A percentile compares a stretch with the other conserved stretches of the same genome.
phyloP scores from a whole-genome alignment of 2,329 filamentous ascomycete species.

The Geosmithia putterillii region DNA sequence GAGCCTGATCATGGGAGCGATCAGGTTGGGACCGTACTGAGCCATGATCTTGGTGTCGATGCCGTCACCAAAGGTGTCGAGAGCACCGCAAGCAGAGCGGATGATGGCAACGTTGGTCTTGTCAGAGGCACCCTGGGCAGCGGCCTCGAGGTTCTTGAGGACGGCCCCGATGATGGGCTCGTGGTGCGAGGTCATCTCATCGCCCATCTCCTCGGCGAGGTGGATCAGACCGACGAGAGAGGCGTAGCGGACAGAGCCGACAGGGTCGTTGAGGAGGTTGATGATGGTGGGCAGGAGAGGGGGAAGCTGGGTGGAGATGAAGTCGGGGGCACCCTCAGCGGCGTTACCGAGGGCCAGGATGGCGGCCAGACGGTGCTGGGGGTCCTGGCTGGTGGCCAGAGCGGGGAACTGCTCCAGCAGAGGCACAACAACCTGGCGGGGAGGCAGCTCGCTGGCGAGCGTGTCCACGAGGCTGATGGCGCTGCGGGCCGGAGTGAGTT shows the following conservation, averaged over 20 bases:
- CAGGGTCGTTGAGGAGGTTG: slow-evolving; percentile 71
- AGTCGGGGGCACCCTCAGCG: slow-evolving; percentile 93
- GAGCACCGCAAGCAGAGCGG: slow-evolving; percentile 77
- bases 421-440: slow-evolving; percentile 87
- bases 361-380: slow-evolving; percentile 76
- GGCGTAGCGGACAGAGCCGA: slow-evolving; percentile 73
- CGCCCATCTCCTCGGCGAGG: slow-evolving; percentile 83
- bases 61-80: slow-evolving; percentile 85
- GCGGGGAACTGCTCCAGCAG: slow-evolving; percentile 75
- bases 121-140: slow-evolving; percentile 53
- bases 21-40: slow-evolving; percentile 69
- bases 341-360: slow-evolving; percentile 88
- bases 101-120: slow-evolving; percentile 78
- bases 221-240: slow-evolving; percentile 80
- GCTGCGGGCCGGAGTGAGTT: slow-evolving; percentile 66
- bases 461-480: slow-evolving; percentile 83
- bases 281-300: slow-evolving; percentile 78
- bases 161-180: slow-evolving; percentile 72
- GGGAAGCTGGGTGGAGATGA: slow-evolving; percentile 85
- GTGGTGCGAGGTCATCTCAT: slow-evolving; percentile 80
- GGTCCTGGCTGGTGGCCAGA: slow-evolving; percentile 63
- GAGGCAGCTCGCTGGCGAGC: slow-evolving; percentile 76
- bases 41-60: slow-evolving; percentile 67
- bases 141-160: slow-evolving; percentile 78
- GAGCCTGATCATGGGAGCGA: slow-evolving; percentile 73